Evolutionary conservation across 495 filamentous ascomycete species (phyloP).

Genomic region (Diplogelasinospora grovesii): DNA sequence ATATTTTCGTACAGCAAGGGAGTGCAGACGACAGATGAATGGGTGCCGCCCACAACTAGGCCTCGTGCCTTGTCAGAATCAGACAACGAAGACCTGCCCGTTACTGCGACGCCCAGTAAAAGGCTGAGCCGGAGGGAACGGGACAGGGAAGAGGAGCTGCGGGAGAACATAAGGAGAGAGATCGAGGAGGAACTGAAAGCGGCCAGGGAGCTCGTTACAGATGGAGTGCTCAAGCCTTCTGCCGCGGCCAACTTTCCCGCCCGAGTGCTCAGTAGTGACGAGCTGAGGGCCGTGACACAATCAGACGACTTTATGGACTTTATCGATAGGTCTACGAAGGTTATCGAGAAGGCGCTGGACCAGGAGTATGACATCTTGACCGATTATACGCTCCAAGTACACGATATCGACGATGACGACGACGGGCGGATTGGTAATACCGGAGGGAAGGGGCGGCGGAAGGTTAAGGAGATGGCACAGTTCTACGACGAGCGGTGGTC

Average conservation of each 20-base stretch:
- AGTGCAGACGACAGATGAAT: slow-evolving; percentile 73
- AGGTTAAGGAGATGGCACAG: slow-evolving; percentile 80
- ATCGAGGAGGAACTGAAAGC: slow-evolving; percentile 87
- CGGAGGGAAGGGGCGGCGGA: slow-evolving; percentile 66
- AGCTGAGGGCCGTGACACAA: slow-evolving; percentile 82
- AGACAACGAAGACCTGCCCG: slow-evolving; percentile 50
- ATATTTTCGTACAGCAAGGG: slow-evolving; percentile 91
- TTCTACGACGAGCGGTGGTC: slow-evolving; percentile 96
- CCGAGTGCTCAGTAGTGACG: slow-evolving; percentile 75
- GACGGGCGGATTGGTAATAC: slow-evolving; percentile 70
- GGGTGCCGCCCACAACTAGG: slow-evolving; percentile 49
- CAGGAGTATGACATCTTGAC: slow-evolving; percentile 89
- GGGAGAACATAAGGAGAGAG: slow-evolving; percentile 75
- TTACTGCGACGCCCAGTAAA: slow-evolving; percentile 48
- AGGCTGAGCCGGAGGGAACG: slow-evolving; percentile 66
- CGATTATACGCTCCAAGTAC: slow-evolving; percentile 78
- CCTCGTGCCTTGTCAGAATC: slow-evolving; percentile 46
- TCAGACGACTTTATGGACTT: slow-evolving; percentile 94
- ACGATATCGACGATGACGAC: slow-evolving; percentile 68
- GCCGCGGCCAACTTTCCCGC: slow-evolving; percentile 61
- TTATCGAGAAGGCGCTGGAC: slow-evolving; percentile 92
- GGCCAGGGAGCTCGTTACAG: slow-evolving; percentile 49
- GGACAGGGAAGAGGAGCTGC: slow-evolving; percentile 80
- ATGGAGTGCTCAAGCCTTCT: slow-evolving; percentile 41
- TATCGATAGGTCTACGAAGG: slow-evolving; percentile 89